A percentile compares a stretch with the other conserved stretches of the same genome.
phyloP scores from a whole-genome alignment of 73 alveolate species.

The Breviolum minutum region DNA sequence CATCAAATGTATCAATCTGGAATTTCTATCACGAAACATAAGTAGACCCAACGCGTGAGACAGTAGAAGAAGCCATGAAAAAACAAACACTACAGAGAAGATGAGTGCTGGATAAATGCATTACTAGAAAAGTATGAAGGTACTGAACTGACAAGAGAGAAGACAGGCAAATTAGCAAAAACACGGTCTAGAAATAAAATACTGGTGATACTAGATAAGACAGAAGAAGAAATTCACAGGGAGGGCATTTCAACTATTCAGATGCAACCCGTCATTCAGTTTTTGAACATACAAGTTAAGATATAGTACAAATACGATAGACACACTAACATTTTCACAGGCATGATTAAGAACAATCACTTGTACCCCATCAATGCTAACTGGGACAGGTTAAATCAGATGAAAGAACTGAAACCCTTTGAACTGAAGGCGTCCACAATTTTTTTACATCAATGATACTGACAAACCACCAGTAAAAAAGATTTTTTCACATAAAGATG shows the following conservation, averaged over 20 bases:
- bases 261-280: not conserved
- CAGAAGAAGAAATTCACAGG: no score
- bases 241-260: no score
- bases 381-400: not conserved
- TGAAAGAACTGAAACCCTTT: not conserved
- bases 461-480: not conserved
- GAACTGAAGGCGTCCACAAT: not conserved
- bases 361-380: not conserved
- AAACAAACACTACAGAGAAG: not conserved
- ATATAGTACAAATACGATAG: not conserved
- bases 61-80: not conserved
- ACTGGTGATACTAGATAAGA: constrained; percentile 3
- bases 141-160: constrained; percentile 1
- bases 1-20: not conserved
- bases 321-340: not conserved
- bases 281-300: not conserved
- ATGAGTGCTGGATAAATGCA: constrained; percentile 7
- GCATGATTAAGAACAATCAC: not conserved
- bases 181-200: not conserved
- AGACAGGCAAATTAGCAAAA: not conserved
- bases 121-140: constrained; percentile 18
- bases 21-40: constrained; percentile 1
- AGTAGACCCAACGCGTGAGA: not conserved
- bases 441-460: constrained; percentile 5
- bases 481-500: not conserved